Evolutionary conservation across 2,329 filamentous ascomycete genomes (phyloP), one percentile per base, ranked within the genome.

Genomic region (Verticillium dahliae): DNA sequence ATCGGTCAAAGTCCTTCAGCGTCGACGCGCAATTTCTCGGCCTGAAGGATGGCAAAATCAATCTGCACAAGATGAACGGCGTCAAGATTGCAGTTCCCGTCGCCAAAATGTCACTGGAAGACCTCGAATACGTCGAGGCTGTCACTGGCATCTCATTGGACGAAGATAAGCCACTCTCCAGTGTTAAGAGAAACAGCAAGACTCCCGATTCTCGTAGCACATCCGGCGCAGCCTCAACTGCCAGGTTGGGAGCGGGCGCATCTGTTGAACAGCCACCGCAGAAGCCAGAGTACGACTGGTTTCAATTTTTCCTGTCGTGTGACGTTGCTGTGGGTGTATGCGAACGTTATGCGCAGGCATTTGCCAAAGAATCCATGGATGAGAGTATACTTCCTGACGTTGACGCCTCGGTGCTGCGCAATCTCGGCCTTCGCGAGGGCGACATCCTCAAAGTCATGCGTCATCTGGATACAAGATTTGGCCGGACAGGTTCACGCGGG

Each of bases 41-140:
- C 34, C 83, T 98, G 59, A 92, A 92, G 73, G 95, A 98, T 72
- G 92, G 93, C 65, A 98, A 98, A 76, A 96, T 99, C 67, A 96
- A 99, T 75, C 81, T 99, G 27, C 95, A 99, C 80, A 99, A 99
- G 79, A 84, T 92, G 76, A 99, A 99, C 72, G 95, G 95, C 41
- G 92, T 99, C 69, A 98, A 98, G 76, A 99, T 99, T 75, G 95
- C 95, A 9, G 95, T 99, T 4, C 95, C 95, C 2, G 86, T 98
- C 34, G 81, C 87, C 45, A 99, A 99, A 74, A 99, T 99, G 95
- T 96, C 94, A 1, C 83, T 92, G 52, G 90, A 94, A 70, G 95
- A 99, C 75, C 81, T 99, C 45, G 94, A 97, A 75, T 98, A 96
- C 69, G 94, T 99, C 61, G 95, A 99, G 76, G 86, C 85, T 63